Percentiles rank a stretch among this genome's conserved stretches.
phyloP scores from a whole-genome alignment of 2,329 filamentous ascomycete genomes.

The Fusarium foetens region DNA sequence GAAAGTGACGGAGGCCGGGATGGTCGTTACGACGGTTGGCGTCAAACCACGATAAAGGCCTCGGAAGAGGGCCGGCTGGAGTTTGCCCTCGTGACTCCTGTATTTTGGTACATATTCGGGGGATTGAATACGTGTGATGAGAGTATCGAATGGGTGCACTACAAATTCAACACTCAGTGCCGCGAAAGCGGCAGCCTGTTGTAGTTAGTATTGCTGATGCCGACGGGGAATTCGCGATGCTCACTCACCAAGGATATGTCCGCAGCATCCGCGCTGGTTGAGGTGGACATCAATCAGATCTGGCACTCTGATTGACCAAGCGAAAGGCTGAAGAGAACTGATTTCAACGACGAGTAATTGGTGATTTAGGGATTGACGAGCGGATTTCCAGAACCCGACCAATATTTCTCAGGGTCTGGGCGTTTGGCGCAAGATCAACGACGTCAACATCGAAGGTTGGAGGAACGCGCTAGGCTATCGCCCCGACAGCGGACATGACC shows the following conservation, averaged over 20 bases:
- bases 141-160: constrained; percentile 29
- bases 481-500: background rate
- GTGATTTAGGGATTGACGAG: background rate
- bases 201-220: background rate
- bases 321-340: accelerated
- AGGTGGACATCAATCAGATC: constrained; percentile 7
- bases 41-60: constrained; percentile 27
- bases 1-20: constrained; percentile 27
- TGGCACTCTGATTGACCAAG: too few species aligned
- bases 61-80: background rate
- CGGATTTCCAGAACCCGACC: background rate
- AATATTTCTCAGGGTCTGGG: background rate
- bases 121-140: constrained; percentile 28
- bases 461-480: background rate
- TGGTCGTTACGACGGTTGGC: constrained; percentile 21
- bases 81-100: constrained; percentile 7
- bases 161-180: constrained; percentile 27
- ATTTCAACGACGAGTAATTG: accelerated
- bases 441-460: constrained; percentile 6
- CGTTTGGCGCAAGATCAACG: background rate
- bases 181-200: constrained; percentile 13
- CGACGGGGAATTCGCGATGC: accelerated
- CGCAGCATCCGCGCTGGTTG: constrained; percentile 15
- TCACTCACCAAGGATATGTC: constrained; percentile 23
- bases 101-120: constrained; percentile 21